These are phyloP conservation scores for Fusarium sp. DNA, from an alignment of 2,329 filamentous ascomycete species.

Conservation along the genomic window DNA sequence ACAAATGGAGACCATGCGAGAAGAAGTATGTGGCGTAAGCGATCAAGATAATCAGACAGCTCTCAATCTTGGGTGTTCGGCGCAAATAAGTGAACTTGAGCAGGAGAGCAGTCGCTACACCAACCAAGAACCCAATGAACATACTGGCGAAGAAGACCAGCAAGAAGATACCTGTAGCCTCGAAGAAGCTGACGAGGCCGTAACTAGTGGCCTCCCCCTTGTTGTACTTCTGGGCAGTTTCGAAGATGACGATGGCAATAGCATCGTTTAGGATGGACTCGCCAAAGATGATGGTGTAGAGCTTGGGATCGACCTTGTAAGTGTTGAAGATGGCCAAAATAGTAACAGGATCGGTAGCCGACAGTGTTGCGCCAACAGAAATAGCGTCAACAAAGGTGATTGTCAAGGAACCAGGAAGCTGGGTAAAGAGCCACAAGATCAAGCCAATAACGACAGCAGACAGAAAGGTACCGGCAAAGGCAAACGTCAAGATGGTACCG, in stretches of 20 bases:
- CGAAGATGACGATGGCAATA: constrained; percentile 97
- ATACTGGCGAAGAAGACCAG: constrained; percentile 95
- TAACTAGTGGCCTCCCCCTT: constrained; percentile 78
- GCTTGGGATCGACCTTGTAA: constrained; percentile 98
- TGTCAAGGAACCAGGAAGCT: constrained; percentile 83
- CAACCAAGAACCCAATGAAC: constrained; percentile 87
- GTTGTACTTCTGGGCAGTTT: constrained; percentile 94
- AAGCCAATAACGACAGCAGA: constrained; percentile 94
- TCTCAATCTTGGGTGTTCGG: constrained; percentile 95
- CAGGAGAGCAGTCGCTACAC: constrained; percentile 86
- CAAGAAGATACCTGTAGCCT: constrained; percentile 94
- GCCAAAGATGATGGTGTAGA: constrained; percentile 98
- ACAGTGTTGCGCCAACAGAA: constrained; percentile 94
- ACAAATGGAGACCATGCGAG: constrained; percentile 94
- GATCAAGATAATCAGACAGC: constrained; percentile 91
- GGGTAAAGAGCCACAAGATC: constrained; percentile 89
- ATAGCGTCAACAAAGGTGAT: constrained; percentile 97
- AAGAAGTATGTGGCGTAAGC: constrained; percentile 98
- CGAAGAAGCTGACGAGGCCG: constrained; percentile 85
- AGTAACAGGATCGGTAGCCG: constrained; percentile 96
- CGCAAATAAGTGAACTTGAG: constrained; percentile 96
- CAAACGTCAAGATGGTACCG: constrained; percentile 96
- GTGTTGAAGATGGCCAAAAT: constrained; percentile 99
- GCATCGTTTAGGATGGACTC: constrained; percentile 98
- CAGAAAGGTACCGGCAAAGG: constrained; percentile 96